A percentile compares a stretch with the other conserved stretches of the same genome.
phyloP scores from a whole-genome alignment of 2,329 filamentous ascomycete species.

The Aspergillus hortae region DNA sequence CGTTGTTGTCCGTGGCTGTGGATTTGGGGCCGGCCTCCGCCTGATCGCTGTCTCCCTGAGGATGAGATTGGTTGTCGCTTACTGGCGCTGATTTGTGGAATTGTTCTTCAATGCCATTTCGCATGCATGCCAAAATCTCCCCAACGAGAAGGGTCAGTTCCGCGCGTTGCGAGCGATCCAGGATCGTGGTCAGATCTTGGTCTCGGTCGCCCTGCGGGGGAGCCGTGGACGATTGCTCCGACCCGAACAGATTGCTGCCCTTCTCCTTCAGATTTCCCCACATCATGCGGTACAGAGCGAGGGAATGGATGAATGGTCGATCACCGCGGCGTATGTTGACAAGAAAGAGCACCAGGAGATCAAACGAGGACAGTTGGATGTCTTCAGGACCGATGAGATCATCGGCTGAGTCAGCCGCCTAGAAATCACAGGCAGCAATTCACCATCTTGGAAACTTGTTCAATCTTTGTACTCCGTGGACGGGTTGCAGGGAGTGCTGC shows the following conservation, averaged over 20 bases:
- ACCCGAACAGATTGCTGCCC: slow-evolving; percentile 27
- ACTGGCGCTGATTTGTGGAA: slow-evolving; percentile 27
- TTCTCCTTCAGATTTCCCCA: slow-evolving; percentile 34
- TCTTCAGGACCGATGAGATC: slow-evolving; percentile 13
- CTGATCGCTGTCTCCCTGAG: no score
- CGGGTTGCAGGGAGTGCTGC: neutral
- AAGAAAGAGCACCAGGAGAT: neutral
- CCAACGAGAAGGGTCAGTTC: slow-evolving; percentile 42
- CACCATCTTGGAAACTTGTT: no score
- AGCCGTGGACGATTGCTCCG: slow-evolving; percentile 18
- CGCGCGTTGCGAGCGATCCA: slow-evolving; percentile 40
- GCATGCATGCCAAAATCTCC: slow-evolving; percentile 39
- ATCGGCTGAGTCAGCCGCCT: slow-evolving; percentile 21
- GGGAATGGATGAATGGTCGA: neutral
- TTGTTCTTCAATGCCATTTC: slow-evolving; percentile 33
- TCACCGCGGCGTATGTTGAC: neutral
- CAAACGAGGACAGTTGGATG: slow-evolving; percentile 1
- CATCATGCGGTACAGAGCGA: slow-evolving; percentile 14
- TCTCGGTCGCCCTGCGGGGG: slow-evolving; percentile 22
- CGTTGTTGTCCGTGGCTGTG: no score
- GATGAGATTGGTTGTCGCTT: slow-evolving; percentile 1
- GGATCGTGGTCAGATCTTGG: slow-evolving; percentile 41
- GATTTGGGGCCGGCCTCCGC: no score
- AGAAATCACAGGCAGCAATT: neutral
- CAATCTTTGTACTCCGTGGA: no score